Evolutionary conservation across 495 filamentous ascomycete genomes (phyloP).

Genomic region (Neurospora cerealis): DNA sequence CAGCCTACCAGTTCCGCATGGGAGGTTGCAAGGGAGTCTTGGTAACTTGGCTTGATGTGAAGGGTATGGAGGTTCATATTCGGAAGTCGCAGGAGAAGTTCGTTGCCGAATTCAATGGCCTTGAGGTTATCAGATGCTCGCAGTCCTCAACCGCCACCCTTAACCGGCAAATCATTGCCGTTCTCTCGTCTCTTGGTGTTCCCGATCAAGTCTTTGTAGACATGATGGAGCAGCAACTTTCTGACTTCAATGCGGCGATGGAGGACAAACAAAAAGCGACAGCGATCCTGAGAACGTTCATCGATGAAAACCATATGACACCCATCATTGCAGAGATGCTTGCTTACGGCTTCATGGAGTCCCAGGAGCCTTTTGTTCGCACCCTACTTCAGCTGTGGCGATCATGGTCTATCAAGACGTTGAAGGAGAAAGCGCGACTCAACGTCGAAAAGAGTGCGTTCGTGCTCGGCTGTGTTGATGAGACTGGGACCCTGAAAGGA

Average conservation of each 20-base stretch:
- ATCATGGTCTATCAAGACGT: conserved; percentile 68
- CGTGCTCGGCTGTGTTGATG: conserved; percentile 81
- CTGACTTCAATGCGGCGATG: conserved; percentile 58
- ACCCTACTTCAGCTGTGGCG: conserved; percentile 68
- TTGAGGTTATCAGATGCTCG: conserved; percentile 81
- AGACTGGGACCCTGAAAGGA: conserved; percentile 65
- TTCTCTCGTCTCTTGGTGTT: conserved; percentile 72
- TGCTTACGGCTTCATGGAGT: conserved; percentile 64
- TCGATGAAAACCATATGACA: conserved; percentile 83
- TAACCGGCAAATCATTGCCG: conserved; percentile 81
- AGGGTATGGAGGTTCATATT: conserved; percentile 55
- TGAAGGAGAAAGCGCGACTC: conserved; percentile 91
- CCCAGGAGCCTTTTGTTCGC: conserved; percentile 67
- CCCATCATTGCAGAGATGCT: conserved; percentile 66
- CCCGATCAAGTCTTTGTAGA: conserved; percentile 52
- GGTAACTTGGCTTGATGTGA: conserved; percentile 53
- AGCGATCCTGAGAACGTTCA: conserved; percentile 53
- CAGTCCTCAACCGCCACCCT: conserved; percentile 63
- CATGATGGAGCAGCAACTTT: conserved; percentile 56
- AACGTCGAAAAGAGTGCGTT: conserved; percentile 74
- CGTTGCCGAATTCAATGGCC: conserved; percentile 49
- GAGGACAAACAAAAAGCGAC: conserved; percentile 50
- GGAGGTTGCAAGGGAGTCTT: conserved; percentile 90
- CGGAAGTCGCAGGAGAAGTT: conserved; percentile 87
- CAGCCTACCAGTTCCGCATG: conserved; percentile 82